Percentiles rank a stretch among this genome's conserved stretches.
These are phyloP conservation scores for Diaporthe citriasiana DNA, from an alignment of 2,329 filamentous ascomycete genomes.

Conservation along the genomic window DNA sequence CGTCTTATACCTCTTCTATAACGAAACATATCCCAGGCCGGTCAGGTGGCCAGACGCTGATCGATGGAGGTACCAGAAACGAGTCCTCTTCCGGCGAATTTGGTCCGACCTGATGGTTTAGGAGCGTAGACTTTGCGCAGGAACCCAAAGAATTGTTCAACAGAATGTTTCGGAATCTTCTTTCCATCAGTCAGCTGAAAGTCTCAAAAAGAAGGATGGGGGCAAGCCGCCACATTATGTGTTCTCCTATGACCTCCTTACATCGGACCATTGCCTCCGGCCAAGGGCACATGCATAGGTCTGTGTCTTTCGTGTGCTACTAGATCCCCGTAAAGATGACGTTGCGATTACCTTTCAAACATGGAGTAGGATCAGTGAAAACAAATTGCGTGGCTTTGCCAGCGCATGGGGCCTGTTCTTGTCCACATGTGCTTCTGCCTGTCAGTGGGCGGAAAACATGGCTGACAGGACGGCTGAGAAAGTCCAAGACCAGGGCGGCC, in stretches of 20 bases:
- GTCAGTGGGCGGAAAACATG: neutral
- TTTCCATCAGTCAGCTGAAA: neutral
- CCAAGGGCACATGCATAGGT: neutral
- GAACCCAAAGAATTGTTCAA: neutral
- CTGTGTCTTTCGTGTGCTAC: neutral
- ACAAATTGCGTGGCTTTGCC: constrained; percentile 4
- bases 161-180: neutral
- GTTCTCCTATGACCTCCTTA: neutral
- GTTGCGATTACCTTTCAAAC: neutral
- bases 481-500: neutral
- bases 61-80: neutral
- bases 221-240: neutral
- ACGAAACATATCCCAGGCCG: constrained; percentile 20
- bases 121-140: no score
- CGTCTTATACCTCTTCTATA: neutral
- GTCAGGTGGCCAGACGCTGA: neutral
- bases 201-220: neutral
- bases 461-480: neutral
- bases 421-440: neutral
- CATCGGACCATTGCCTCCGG: constrained; percentile 28
- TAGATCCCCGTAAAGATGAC: constrained; percentile 23
- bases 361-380: neutral
- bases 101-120: neutral
- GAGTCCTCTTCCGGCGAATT: neutral
- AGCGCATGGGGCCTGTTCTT: constrained; percentile 1